Evolutionary conservation across 768 basidiomycete genomes (phyloP).

Genomic region (Rhodotorula sphaerocarpa): DNA sequence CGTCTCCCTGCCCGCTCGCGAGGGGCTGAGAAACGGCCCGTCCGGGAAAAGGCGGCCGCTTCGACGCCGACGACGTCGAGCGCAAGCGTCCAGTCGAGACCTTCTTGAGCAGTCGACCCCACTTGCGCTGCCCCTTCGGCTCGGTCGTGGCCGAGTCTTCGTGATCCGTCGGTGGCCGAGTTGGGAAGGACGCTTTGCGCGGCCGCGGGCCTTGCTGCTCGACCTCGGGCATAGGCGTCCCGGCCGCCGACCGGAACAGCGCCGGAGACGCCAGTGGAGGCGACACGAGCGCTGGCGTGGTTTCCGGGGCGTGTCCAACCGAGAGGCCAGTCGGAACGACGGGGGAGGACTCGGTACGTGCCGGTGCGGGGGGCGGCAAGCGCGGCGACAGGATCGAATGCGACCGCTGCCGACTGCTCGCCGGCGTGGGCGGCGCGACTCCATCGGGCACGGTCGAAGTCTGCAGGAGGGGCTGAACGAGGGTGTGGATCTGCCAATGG

Average conservation of each 20-base stretch:
- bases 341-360: neutral
- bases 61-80: slow-evolving; percentile 3
- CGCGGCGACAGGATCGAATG: neutral
- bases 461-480: slow-evolving; percentile 71
- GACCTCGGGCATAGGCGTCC: neutral
- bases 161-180: neutral
- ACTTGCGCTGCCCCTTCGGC: slow-evolving; percentile 5
- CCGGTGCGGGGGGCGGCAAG: neutral
- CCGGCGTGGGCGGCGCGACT: neutral
- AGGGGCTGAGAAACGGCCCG: slow-evolving; percentile 27
- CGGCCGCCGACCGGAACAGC: neutral
- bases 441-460: slow-evolving; percentile 44
- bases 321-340: neutral
- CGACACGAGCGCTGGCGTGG: neutral
- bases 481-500: slow-evolving; percentile 80
- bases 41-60: neutral
- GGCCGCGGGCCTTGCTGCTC: neutral
- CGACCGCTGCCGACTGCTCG: neutral
- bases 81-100: slow-evolving; percentile 18
- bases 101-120: slow-evolving; percentile 31
- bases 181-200: slow-evolving; percentile 21
- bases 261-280: neutral
- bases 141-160: neutral
- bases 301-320: neutral
- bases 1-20: slow-evolving; percentile 23